These are phyloP conservation scores for Saturnispora diversa DNA, from an alignment of 805 yeast genomes.

Conservation along the genomic window DNA sequence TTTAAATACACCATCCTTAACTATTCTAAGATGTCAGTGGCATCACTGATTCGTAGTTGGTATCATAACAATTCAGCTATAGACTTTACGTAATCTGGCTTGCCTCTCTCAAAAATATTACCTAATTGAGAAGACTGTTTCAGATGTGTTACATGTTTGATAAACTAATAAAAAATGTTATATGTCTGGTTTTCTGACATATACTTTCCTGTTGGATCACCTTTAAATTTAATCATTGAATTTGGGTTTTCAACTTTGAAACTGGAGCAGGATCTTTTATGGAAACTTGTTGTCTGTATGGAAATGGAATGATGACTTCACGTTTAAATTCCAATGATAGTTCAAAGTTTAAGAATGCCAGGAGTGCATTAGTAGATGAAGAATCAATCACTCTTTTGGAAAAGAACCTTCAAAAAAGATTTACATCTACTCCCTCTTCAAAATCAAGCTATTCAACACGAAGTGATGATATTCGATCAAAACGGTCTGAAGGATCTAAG, in stretches of 20 bases:
- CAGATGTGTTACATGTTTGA: conserved; percentile 1
- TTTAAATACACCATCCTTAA: too few species aligned
- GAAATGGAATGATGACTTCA: background rate
- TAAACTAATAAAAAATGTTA: background rate
- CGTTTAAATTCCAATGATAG: background rate
- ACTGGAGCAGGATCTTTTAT: too few species aligned
- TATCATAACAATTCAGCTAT: too few species aligned
- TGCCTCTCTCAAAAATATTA: background rate
- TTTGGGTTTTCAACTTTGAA: too few species aligned
- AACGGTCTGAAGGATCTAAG: background rate
- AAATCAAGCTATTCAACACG: background rate
- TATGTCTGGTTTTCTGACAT: background rate
- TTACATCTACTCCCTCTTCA: background rate
- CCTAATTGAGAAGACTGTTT: conserved; percentile 2
- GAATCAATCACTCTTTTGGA: background rate
- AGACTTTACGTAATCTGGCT: too few species aligned
- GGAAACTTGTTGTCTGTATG: background rate
- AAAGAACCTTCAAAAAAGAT: background rate
- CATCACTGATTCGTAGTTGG: too few species aligned
- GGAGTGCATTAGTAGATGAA: background rate
- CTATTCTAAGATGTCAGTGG: too few species aligned
- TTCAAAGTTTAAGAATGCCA: background rate
- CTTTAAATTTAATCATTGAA: background rate
- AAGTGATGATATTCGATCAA: background rate
- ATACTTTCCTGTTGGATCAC: too few species aligned